Evolutionary conservation across 495 filamentous ascomycete species (phyloP), one percentile per base, ranked within the genome.

Genomic region (Pseudomonodictys pantanalensis): DNA sequence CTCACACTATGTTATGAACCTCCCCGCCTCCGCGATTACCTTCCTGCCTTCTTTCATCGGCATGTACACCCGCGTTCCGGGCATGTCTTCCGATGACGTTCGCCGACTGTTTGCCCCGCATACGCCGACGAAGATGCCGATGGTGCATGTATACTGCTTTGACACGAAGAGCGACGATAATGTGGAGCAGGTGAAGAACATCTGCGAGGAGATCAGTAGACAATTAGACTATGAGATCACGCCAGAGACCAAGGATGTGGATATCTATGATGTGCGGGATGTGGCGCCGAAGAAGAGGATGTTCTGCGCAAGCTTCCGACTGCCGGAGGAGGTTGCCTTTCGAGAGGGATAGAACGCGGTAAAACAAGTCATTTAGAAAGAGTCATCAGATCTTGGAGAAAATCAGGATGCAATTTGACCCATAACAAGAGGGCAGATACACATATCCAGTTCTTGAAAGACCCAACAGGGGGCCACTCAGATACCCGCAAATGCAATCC

Each of bases 1-100:
- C 70, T 78, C 82, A 25, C 93, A 98, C 76, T 97, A 90, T 70
- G 86, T 97, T 51, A 95, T 98, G 87, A 98, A 98, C 72, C 89
- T 98, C 3, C 93, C 93, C 8, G 95, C 91, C 4, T 84, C 81
- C 2, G 93, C 93, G 0, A 83, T 91, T 58, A 81, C 83, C 55
- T 98, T 98, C 73, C 77, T 98, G 5, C 82, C 85, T n/a, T 79
- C 85, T 29, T 97, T 92, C 79, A 80, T 83, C 15, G 92, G 95
- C 8, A 70, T 95, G 12, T 97, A 97, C 68, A 26, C 68, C 24
- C 26, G 35, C 22, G 25, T 63, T 6, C 56, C 60, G 12, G 48
- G 38, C 42, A 20, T 53, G 3, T 23, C 66, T 11, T 2, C 38
- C 22, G 5, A 18, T 0, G 6, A 84, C 82, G 18, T 77, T 82